A percentile compares a stretch with the other conserved stretches of the same genome.
phyloP scores from a whole-genome alignment of 2,329 filamentous ascomycete genomes.

The Blastomyces gilchristii region DNA sequence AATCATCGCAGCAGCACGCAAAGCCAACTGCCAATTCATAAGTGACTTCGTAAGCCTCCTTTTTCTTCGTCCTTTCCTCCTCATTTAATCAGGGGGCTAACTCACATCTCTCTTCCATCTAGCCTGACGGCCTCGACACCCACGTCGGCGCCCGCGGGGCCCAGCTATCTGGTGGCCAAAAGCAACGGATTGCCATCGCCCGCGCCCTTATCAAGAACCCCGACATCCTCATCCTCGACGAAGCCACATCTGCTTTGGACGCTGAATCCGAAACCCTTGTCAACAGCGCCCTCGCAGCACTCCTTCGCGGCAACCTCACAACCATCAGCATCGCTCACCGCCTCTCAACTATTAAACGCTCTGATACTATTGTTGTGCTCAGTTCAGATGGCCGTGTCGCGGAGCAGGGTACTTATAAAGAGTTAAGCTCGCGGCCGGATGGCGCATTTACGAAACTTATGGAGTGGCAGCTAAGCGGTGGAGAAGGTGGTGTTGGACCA shows the following conservation, averaged over 20 bases:
- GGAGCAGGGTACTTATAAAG: slow-evolving; percentile 73
- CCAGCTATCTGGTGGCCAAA: slow-evolving; percentile 90
- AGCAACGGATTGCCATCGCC: slow-evolving; percentile 95
- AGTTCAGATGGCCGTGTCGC: slow-evolving; percentile 78
- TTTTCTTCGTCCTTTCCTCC: background rate
- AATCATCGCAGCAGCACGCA: slow-evolving; percentile 74
- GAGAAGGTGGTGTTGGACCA: slow-evolving; percentile 40
- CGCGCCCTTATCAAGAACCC: slow-evolving; percentile 89
- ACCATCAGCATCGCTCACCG: slow-evolving; percentile 97
- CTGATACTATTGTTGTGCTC: slow-evolving; percentile 87
- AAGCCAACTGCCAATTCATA: slow-evolving; percentile 95
- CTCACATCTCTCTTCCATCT: slow-evolving; percentile 10
- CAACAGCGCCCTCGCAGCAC: slow-evolving; percentile 71
- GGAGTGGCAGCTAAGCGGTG: slow-evolving; percentile 96
- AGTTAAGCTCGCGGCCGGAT: slow-evolving; percentile 59
- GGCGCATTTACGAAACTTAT: slow-evolving; percentile 92
- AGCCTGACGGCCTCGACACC: slow-evolving; percentile 88
- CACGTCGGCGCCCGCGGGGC: slow-evolving; percentile 85
- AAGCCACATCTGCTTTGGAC: slow-evolving; percentile 90
- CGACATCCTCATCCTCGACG: slow-evolving; percentile 92
- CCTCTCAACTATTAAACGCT: slow-evolving; percentile 90
- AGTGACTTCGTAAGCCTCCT: slow-evolving; percentile 62
- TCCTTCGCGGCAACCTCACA: slow-evolving; percentile 80
- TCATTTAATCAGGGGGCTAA: background rate
- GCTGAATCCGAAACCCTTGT: slow-evolving; percentile 95